These are phyloP conservation scores for Euphorbia celastroides DNA, from an alignment of 441 rosid genomes.

Conservation along the genomic window DNA sequence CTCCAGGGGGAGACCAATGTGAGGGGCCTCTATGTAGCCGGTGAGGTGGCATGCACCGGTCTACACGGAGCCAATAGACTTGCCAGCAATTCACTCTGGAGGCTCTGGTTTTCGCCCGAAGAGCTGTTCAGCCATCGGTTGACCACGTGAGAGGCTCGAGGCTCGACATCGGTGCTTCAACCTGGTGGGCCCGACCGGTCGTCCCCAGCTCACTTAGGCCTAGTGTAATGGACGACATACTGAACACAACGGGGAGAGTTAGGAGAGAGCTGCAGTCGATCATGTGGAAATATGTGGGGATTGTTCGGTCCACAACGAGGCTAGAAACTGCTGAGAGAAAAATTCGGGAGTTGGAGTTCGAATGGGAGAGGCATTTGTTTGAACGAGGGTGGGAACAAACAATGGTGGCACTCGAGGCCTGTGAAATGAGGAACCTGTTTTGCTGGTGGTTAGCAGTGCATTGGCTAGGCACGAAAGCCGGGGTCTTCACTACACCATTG, in stretches of 20 bases:
- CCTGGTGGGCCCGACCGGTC: slow-evolving; percentile 66
- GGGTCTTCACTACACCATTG: slow-evolving; percentile 83
- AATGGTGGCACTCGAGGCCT: slow-evolving; percentile 82
- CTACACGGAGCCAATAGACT: slow-evolving; percentile 95
- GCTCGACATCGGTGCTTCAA: slow-evolving; percentile 39
- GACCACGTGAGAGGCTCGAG: slow-evolving; percentile 60
- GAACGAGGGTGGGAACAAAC: slow-evolving; percentile 84
- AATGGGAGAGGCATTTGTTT: slow-evolving; percentile 77
- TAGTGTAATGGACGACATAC: slow-evolving; percentile 35
- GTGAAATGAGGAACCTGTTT: slow-evolving; percentile 93
- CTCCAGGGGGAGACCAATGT: slow-evolving; percentile 93
- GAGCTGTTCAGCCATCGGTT: slow-evolving; percentile 85
- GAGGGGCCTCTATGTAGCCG: slow-evolving; percentile 82
- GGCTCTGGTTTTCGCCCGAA: slow-evolving; percentile 89
- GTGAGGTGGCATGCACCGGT: slow-evolving; percentile 98
- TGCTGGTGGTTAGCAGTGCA: slow-evolving; percentile 90
- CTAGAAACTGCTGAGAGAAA: slow-evolving; percentile 53
- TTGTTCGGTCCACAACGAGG: slow-evolving; percentile 79
- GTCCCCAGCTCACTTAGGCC: slow-evolving; percentile 47
- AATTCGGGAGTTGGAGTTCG: slow-evolving; percentile 55
- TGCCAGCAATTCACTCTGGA: slow-evolving; percentile 97
- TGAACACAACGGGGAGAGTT: slow-evolving; percentile 46
- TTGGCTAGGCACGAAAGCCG: slow-evolving; percentile 92
- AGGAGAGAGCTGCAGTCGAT: slow-evolving; percentile 75
- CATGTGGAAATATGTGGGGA: slow-evolving; percentile 91